Base-by-base conservation (phyloP, 768 basidiomycete genomes). In the Boletus fagicola region DNA sequence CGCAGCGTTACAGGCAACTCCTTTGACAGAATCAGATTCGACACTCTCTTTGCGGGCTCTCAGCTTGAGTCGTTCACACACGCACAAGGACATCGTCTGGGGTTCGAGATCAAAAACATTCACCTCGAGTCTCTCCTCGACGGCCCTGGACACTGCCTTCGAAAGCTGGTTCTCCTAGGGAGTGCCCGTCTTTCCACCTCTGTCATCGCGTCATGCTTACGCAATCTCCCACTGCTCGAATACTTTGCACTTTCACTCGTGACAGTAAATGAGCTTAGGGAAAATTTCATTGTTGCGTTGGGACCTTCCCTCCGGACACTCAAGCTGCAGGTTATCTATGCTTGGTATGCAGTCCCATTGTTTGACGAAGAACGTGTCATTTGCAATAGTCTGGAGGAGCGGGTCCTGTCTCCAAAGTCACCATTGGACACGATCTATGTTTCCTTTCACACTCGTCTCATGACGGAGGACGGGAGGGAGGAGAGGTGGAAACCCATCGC, bases 211-310 rank as follows among this genome's bases (percentile, higher is more conserved):
- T 56, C 64, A 16, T 75, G 70, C 47, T 53, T 78, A 8, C 58
- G 59, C 30, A 55, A 49, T 18, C 56, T 77, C 33, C 57, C 61
- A 0, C 49, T 38, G 26, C 64, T 78, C 24, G 68, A 74, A 51
- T 74, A 74, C 52, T 67, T 79, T 45, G 73, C 74, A 1, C 62
- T 79, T 24, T 71, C 69, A 2, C 57, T 74, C 22, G 61, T 74
- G 36, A 76, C 74, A 9, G 72, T 74, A 7, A 65, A 68, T 24
- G 75, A 77, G 46, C 65, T 74, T 11, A 43, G 64, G 49, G 65
- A 57, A 30, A 64, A 72, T 47, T 75, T 77, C 53, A 57, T 77
- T 28, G 49, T 53, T 15, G 62, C 68, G 1, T 45, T 79, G 12
- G 71, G 74, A 9, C 60, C 58, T 15, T 66, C 53, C 13, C 51